A percentile compares a stretch with the other conserved stretches of the same genome.
These are phyloP conservation scores for Mycena sanguinolenta DNA, from an alignment of 768 basidiomycete genomes.

Conservation along the genomic window DNA sequence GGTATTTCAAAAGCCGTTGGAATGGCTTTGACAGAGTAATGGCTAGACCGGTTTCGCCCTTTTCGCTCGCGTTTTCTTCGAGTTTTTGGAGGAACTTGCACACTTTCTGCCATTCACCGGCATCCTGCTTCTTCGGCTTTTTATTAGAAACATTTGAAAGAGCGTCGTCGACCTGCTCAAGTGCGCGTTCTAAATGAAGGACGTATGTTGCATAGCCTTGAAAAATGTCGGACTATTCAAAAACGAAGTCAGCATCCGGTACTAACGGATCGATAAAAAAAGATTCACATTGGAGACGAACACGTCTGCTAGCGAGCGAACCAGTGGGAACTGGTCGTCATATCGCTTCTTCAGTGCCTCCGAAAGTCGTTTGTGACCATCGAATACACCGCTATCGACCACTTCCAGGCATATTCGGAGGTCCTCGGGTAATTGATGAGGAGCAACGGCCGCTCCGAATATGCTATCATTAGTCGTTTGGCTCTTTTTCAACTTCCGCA, in stretches of 20 bases:
- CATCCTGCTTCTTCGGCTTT: conserved; percentile 87
- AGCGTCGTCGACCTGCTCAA: conserved; percentile 88
- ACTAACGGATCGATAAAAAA: conserved; percentile 30
- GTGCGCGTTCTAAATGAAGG: conserved; percentile 91
- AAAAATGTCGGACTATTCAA: conserved; percentile 86
- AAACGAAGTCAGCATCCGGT: conserved; percentile 31
- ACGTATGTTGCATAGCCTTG: conserved; percentile 95
- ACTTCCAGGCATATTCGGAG: conserved; percentile 88
- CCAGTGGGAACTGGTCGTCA: conserved; percentile 95
- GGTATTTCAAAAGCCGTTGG: conserved; percentile 96
- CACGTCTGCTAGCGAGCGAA: conserved; percentile 94
- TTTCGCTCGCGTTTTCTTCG: conserved; percentile 84
- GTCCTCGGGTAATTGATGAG: conserved; percentile 89
- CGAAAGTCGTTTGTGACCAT: conserved; percentile 89
- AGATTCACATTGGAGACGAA: conserved; percentile 90
- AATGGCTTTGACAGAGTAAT: conserved; percentile 98
- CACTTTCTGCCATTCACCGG: conserved; percentile 82
- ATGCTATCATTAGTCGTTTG: conserved; percentile 63
- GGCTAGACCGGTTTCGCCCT: conserved; percentile 93
- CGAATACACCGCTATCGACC: conserved; percentile 86
- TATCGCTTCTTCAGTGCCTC: conserved; percentile 91
- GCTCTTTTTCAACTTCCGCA: conserved; percentile 80
- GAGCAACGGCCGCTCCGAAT: conserved; percentile 70
- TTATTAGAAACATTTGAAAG: conserved; percentile 76
- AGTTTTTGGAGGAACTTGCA: conserved; percentile 81